A percentile compares a stretch with the other conserved stretches of the same genome.
Conservation (phyloP, 2,329 filamentous ascomycete species). For the Colletotrichum tabaci region DNA sequence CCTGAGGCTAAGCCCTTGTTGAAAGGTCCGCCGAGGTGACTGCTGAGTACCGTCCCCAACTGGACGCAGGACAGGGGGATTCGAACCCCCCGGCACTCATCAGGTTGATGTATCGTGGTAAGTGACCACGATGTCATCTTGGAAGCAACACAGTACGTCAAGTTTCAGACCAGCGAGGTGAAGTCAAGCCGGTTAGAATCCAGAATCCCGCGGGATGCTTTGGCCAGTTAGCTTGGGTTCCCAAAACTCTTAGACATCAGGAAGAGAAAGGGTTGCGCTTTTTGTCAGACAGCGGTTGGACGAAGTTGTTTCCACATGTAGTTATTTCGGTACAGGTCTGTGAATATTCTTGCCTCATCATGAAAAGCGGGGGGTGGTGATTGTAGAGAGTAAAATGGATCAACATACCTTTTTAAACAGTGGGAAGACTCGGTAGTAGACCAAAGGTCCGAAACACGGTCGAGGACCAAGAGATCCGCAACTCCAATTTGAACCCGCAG, state of each 20-base stretch:
- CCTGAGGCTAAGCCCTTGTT: background rate
- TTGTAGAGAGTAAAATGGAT: constrained; percentile 34
- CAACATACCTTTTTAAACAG: constrained; percentile 57
- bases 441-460: no score
- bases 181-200: no score
- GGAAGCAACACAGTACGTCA: background rate
- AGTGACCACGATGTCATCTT: no score
- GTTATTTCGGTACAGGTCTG: constrained; percentile 86
- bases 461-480: no score
- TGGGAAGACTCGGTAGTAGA: no score
- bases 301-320: constrained; percentile 78
- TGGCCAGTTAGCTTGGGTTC: constrained; percentile 2
- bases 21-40: background rate
- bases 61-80: constrained; percentile 9
- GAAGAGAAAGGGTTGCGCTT: constrained; percentile 36
- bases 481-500: no score
- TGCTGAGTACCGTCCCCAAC: constrained; percentile 18
- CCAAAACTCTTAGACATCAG: constrained; percentile 16
- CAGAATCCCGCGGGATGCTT: no score
- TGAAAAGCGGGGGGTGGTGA: constrained; percentile 59
- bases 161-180: background rate
- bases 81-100: constrained; percentile 26
- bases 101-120: background rate
- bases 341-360: constrained; percentile 82
- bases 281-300: constrained; percentile 87